These are phyloP conservation scores for Potentilla sterilis DNA, from an alignment of 306 rosid genomes.

Conservation along the genomic window DNA sequence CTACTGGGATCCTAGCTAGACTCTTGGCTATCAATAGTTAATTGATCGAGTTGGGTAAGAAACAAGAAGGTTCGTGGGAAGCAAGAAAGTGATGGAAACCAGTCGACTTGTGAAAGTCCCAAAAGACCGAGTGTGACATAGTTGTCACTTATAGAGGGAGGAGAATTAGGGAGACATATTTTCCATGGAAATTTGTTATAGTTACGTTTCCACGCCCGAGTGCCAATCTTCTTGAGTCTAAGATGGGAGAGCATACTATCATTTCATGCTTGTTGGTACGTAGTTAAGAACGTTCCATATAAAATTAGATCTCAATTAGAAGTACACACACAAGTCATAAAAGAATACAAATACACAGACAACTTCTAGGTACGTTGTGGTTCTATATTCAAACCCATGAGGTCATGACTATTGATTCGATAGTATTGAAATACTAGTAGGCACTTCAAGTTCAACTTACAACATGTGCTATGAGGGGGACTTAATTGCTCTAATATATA, in stretches of 20 bases:
- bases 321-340: neutral
- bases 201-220: slow-evolving; percentile 9
- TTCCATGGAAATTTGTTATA: neutral
- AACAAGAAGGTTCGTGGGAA: slow-evolving; percentile 29
- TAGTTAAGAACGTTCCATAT: neutral
- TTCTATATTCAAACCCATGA: neutral
- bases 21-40: neutral
- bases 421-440: neutral
- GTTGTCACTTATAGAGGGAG: neutral
- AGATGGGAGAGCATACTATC: no score
- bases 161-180: slow-evolving; percentile 2
- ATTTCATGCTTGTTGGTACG: no score
- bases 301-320: neutral
- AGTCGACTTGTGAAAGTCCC: slow-evolving; percentile 20
- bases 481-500: neutral
- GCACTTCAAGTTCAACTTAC: neutral
- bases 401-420: no score
- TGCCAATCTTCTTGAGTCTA: neutral
- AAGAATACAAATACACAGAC: neutral
- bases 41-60: slow-evolving; percentile 15
- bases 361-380: neutral
- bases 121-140: slow-evolving; percentile 15
- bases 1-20: neutral
- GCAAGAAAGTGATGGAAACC: slow-evolving; percentile 18
- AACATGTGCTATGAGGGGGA: neutral